Evolutionary conservation across 2,329 filamentous ascomycete species (phyloP), one percentile per base, ranked within the genome.

Genomic region (Dissoconium aciculare): DNA sequence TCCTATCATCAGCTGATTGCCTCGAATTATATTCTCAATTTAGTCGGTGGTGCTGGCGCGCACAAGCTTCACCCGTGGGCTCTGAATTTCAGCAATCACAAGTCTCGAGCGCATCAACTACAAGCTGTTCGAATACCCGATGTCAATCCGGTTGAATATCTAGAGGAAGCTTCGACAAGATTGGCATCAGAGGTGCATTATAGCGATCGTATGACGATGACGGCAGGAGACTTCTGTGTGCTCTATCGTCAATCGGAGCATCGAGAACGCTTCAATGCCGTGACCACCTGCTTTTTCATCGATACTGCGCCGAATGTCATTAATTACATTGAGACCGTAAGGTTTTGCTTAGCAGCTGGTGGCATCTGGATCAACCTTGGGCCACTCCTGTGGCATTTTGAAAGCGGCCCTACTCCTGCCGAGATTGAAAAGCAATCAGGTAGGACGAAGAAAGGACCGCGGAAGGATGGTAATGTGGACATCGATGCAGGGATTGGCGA

Each of bases 1-100:
- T 94, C 85, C 3, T 95, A 92, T 50, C 89, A 98, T 54, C 83
- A 93, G 53, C 69, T 98, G n/a, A 65, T 95, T 35, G 83, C 83
- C 1, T 91, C 81, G 35, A 70, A 69, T 39, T 71, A 80, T 50
- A 69, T 85, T 11, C 68, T 85, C 28, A 85, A 87, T 53, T 66
- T 64, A 44, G 80, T 75, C 4, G 45, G 60, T 1, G 50, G 54
- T 2, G 68, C 67, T 0, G 65, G 66, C 11, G 65, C 78, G 38
- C 82, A 84, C 55, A 71, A 64, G 5, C 65, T 98, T 30, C 81
- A 78, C 48, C 89, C 89, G 0, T 98, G 87, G 70, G 71, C 83
- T 3, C 70, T 89, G 40, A 74, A 72, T 27, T 93, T 94, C 53
- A 92, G 82, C 4, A 95, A 98, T 50, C 78, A 94, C 46, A 58